Conservation (phyloP, 2,329 filamentous ascomycete species). For the Huntiella abstrusa region DNA sequence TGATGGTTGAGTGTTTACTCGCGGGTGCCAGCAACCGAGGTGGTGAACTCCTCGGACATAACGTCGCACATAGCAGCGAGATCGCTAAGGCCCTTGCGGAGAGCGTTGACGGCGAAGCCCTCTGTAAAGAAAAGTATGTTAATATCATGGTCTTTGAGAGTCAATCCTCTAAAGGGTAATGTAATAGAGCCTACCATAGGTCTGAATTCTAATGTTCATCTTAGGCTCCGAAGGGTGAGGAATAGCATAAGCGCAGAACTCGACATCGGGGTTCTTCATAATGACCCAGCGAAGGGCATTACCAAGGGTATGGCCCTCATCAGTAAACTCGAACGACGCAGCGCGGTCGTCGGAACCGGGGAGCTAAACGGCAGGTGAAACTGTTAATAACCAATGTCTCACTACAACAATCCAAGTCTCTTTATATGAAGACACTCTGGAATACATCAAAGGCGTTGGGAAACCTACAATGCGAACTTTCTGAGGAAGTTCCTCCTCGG, state of each 20-base stretch:
- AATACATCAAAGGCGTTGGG: conserved; percentile 1
- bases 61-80: conserved; percentile 85
- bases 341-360: conserved; percentile 72
- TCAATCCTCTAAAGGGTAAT: neutral
- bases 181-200: conserved; percentile 50
- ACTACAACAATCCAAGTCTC: neutral
- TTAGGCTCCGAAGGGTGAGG: conserved; percentile 89
- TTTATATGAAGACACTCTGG: too few species aligned
- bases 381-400: too few species aligned
- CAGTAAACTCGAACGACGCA: conserved; percentile 84
- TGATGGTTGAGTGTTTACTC: conserved; percentile 5
- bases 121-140: conserved; percentile 29
- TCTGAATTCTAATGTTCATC: conserved; percentile 96
- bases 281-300: conserved; percentile 90
- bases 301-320: conserved; percentile 87
- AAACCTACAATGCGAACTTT: conserved; percentile 42
- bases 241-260: conserved; percentile 96
- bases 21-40: conserved; percentile 35
- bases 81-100: conserved; percentile 79
- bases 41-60: conserved; percentile 73
- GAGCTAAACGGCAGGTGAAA: conserved; percentile 33
- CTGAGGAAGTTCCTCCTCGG: conserved; percentile 28
- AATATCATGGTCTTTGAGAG: neutral
- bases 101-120: conserved; percentile 60
- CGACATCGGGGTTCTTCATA: conserved; percentile 96